Percentiles rank a stretch among this genome's conserved stretches.
phyloP scores from a whole-genome alignment of 1,139 yeast genomes.

The Candida gigantensis region DNA sequence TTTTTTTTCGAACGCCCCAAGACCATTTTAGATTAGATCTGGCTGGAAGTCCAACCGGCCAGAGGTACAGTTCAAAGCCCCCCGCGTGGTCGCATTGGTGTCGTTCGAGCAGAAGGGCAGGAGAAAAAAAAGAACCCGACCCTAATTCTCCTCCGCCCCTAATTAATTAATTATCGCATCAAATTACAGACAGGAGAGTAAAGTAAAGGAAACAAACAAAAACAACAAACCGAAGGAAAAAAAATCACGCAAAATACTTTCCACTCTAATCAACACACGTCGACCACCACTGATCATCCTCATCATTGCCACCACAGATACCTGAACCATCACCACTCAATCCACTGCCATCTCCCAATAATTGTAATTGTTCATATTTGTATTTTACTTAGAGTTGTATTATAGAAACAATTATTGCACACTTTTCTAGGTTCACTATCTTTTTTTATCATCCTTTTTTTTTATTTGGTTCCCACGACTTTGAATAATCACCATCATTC shows the following conservation, averaged over 20 bases:
- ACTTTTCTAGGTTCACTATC: background rate
- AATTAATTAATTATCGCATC: no score
- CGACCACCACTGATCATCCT: background rate
- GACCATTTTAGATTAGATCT: no score
- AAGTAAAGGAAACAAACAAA: background rate
- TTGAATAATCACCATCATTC: background rate
- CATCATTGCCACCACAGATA: background rate
- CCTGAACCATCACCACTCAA: no score
- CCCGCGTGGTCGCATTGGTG: no score
- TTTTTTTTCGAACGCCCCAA: no score
- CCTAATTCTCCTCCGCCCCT: no score
- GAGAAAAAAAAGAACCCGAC: no score
- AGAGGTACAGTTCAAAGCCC: no score
- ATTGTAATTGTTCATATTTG: background rate
- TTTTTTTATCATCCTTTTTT: background rate
- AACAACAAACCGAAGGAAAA: background rate
- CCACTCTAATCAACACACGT: slow-evolving; percentile 2
- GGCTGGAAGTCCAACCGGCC: no score
- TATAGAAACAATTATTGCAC: background rate
- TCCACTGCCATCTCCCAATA: no score
- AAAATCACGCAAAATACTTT: slow-evolving; percentile 7
- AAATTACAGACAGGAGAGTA: no score
- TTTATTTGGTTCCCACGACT: background rate
- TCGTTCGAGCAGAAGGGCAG: no score
- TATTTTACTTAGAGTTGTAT: background rate